A percentile compares a stretch with the other conserved stretches of the same genome.
phyloP scores from a whole-genome alignment of 768 basidiomycete genomes.

The Xerocomellus chrysenteron region DNA sequence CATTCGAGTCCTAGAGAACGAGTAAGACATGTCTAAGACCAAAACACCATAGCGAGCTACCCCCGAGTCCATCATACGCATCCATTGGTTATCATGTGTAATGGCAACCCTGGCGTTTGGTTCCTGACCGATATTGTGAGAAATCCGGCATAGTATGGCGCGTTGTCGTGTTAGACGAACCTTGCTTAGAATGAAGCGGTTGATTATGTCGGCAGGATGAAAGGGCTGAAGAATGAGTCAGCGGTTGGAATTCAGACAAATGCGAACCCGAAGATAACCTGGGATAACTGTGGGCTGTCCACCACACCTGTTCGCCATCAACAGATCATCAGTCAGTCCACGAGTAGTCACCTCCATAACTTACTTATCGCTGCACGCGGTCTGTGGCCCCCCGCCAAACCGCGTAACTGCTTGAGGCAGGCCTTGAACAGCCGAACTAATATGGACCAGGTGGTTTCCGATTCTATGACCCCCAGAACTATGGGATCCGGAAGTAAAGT shows the following conservation, averaged over 20 bases:
- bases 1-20: neutral
- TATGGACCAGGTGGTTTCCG: neutral
- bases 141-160: neutral
- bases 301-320: neutral
- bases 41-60: neutral
- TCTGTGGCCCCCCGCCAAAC: neutral
- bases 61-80: neutral
- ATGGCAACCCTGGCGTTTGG: neutral
- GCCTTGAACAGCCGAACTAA: neutral
- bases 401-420: neutral
- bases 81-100: slow-evolving; percentile 2
- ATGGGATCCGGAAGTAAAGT: neutral
- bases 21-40: neutral
- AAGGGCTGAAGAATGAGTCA: neutral
- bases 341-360: neutral
- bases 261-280: neutral
- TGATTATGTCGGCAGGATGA: neutral
- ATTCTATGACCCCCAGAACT: neutral
- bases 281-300: neutral
- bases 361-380: neutral
- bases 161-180: neutral
- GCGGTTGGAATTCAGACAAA: neutral
- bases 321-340: neutral
- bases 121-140: neutral
- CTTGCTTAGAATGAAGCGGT: neutral